phyloP scores from a whole-genome alignment of 345 rosid genomes.

The Eucalyptus sideroxylon region DNA sequence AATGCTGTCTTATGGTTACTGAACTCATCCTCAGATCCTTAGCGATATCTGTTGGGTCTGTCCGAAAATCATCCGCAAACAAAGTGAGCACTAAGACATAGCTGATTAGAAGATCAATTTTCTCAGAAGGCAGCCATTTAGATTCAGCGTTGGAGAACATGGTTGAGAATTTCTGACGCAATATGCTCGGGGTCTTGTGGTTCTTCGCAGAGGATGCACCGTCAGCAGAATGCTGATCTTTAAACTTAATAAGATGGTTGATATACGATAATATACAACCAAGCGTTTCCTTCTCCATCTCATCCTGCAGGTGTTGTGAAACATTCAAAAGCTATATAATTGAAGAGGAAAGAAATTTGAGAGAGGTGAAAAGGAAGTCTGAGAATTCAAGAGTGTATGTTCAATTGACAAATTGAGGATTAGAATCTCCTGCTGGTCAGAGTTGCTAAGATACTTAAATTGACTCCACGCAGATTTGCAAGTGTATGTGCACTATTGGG shows the following conservation, averaged over 20 bases:
- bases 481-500: not conserved
- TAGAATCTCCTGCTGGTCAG: not conserved
- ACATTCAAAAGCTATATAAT: not conserved
- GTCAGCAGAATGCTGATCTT: slow-evolving; percentile 42
- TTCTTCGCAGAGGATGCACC: slow-evolving; percentile 41
- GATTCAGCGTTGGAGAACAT: slow-evolving; percentile 38
- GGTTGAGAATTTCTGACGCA: slow-evolving; percentile 30
- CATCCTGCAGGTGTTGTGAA: slow-evolving; percentile 24
- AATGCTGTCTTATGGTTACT: slow-evolving; percentile 33
- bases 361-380: not conserved
- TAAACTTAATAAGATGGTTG: slow-evolving; percentile 75
- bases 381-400: not conserved
- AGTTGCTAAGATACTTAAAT: not conserved
- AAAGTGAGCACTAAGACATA: slow-evolving; percentile 68
- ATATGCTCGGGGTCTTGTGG: slow-evolving; percentile 43
- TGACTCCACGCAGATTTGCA: not conserved
- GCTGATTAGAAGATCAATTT: slow-evolving; percentile 57
- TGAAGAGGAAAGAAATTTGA: not conserved
- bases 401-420: not conserved
- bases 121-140: slow-evolving; percentile 28
- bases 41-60: slow-evolving; percentile 54
- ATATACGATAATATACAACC: slow-evolving; percentile 39
- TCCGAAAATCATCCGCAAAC: slow-evolving; percentile 56
- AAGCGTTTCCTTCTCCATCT: slow-evolving; percentile 27
- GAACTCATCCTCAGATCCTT: slow-evolving; percentile 54